These are phyloP conservation scores for Umbilicaria muhlenbergii DNA, from an alignment of 495 filamentous ascomycete genomes.

Conservation along the genomic window DNA sequence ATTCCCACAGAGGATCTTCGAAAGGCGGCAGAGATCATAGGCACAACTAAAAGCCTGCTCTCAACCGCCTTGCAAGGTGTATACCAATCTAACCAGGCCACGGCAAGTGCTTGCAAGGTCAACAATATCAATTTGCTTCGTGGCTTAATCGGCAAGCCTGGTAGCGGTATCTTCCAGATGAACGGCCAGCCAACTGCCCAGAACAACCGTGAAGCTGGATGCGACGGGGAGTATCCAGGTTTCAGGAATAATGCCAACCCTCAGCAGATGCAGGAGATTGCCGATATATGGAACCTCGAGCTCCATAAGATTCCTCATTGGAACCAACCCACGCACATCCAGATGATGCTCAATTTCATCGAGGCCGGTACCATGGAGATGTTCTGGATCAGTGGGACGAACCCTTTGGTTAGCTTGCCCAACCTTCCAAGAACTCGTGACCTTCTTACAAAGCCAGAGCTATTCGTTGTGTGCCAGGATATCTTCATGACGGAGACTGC, in stretches of 20 bases:
- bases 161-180: constrained; percentile 8
- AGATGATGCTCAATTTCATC: too few species aligned
- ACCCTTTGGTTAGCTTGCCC: too few species aligned
- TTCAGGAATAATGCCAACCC: constrained; percentile 7
- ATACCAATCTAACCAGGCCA: constrained; percentile 4
- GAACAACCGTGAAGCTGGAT: constrained; percentile 9
- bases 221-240: constrained; percentile 7
- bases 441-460: too few species aligned
- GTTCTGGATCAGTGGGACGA: too few species aligned
- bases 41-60: constrained; percentile 5
- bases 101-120: too few species aligned
- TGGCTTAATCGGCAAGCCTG: neutral
- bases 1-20: constrained; percentile 1
- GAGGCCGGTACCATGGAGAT: too few species aligned
- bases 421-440: too few species aligned
- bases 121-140: too few species aligned
- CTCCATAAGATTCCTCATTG: constrained; percentile 6
- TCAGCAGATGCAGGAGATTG: constrained; percentile 8
- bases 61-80: constrained; percentile 10
- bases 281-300: constrained; percentile 8
- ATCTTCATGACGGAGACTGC: constrained; percentile 6
- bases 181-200: constrained; percentile 10
- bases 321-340: constrained; percentile 8
- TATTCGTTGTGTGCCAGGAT: too few species aligned
- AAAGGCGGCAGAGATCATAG: constrained; percentile 10